Evolutionary conservation across 352 stramenopile genomes (phyloP).

Genomic region (Phytopythium vexans): DNA sequence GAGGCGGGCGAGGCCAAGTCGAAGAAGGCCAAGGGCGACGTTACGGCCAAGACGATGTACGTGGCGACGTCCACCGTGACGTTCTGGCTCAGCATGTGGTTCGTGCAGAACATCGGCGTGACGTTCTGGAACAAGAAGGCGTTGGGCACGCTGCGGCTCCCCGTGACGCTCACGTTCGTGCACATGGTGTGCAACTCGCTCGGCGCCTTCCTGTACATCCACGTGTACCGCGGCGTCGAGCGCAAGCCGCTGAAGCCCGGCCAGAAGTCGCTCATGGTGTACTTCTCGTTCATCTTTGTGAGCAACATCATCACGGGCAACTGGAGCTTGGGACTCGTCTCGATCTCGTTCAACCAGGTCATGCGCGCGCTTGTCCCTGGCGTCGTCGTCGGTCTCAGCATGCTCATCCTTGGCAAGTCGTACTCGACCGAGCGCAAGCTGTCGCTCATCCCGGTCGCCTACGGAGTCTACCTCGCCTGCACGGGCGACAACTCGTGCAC

Average conservation of each 20-base stretch:
- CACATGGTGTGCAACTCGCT: conserved; percentile 94
- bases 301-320: conserved; percentile 96
- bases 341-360: conserved; percentile 96
- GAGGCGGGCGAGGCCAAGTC: conserved; percentile 15
- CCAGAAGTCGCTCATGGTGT: conserved; percentile 79
- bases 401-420: conserved; percentile 71
- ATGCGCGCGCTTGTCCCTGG: conserved; percentile 85
- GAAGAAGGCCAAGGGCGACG: conserved; percentile 14
- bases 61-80: conserved; percentile 56
- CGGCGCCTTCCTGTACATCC: conserved; percentile 76
- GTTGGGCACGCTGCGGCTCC: conserved; percentile 61
- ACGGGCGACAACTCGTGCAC: conserved; percentile 89
- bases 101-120: conserved; percentile 91
- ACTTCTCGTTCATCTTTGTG: conserved; percentile 91
- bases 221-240: conserved; percentile 63
- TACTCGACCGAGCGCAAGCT: conserved; percentile 77
- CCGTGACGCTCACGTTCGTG: conserved; percentile 88
- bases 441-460: conserved; percentile 74
- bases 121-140: conserved; percentile 96
- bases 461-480: conserved; percentile 82
- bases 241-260: conserved; percentile 58
- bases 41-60: conserved; percentile 59
- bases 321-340: conserved; percentile 89
- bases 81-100: conserved; percentile 87
- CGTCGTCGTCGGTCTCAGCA: conserved; percentile 78